Evolutionary conservation across 2,329 filamentous ascomycete species (phyloP), one percentile per base, ranked within the genome.

Genomic region (Graphilbum ipis-grandicollis): DNA sequence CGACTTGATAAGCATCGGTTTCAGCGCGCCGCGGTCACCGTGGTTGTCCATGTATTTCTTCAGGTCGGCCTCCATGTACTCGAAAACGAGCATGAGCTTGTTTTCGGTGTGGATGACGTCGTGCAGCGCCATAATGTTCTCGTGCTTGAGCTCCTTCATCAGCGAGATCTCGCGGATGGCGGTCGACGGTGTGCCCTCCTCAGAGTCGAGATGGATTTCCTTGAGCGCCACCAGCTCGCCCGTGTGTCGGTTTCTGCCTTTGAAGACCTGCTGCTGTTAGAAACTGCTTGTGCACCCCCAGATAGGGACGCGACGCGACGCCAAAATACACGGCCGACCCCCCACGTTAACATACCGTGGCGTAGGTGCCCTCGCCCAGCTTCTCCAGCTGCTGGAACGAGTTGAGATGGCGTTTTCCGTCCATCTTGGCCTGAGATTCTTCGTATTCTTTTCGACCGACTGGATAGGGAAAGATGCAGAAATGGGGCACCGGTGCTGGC

Each of bases 31-130:
- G 36, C 85, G 72, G 48, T 94, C 84, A 50, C 86, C 85, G 40
- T 85, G 71, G 7, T 78, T 82, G 56, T 98, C 90, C 90, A 98
- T 98, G 60, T 94, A 96, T 54, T 92, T 84, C 66, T 98, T 98
- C 10, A 98, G 64, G 52, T 98, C 90, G 54, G 86, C 85, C 59
- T 98, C 90, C 88, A 98, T 94, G 59, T 78, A 93, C 58, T 98
- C 90, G 49, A 98, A 98, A 9, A 98, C 90, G 30, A 98, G 76
- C 90, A 98, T 98, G 40, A 98, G 75, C 58, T 98, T 98, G 62
- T 96, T 98, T 65, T 98, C 90, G 40, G 90, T 98, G 59, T 98
- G 90, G 51, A 98, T 96, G 39, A 98, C 90, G 66, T 98, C 90
- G 68, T 96, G 84, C 5, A 98, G 75, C 41, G 79, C 83, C 49